Percentiles rank a stretch among this genome's conserved stretches.
Evolutionary conservation across 176 grass and related monocot species (phyloP).

Genomic region (Carex scoparia): DNA sequence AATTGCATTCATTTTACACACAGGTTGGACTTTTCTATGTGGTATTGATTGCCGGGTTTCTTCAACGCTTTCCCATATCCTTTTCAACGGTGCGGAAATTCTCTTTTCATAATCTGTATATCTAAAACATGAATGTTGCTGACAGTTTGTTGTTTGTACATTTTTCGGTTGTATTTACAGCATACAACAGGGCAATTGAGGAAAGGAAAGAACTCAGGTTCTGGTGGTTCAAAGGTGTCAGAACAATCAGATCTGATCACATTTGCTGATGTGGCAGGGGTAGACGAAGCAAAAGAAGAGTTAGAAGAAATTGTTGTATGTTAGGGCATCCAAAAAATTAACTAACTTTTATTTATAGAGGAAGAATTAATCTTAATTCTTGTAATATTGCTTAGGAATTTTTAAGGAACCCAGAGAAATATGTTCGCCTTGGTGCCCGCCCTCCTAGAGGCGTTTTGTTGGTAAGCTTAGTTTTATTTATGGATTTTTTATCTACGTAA

Average conservation of each 20-base stretch:
- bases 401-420: slow-evolving; percentile 89
- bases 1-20: not conserved
- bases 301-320: slow-evolving; percentile 99
- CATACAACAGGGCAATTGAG: slow-evolving; percentile 84
- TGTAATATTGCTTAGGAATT: slow-evolving; percentile 58
- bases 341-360: slow-evolving; percentile 25
- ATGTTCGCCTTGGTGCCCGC: slow-evolving; percentile 88
- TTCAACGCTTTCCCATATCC: slow-evolving; percentile 72
- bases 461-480: slow-evolving; percentile 47
- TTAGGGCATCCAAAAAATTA: slow-evolving; percentile 6
- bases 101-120: slow-evolving; percentile 17
- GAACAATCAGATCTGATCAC: slow-evolving; percentile 78
- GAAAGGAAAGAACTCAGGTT: slow-evolving; percentile 60
- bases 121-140: not conserved
- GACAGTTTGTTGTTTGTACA: slow-evolving; percentile 9
- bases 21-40: slow-evolving; percentile 95
- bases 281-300: slow-evolving; percentile 99
- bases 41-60: slow-evolving; percentile 78
- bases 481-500: not conserved
- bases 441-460: slow-evolving; percentile 98
- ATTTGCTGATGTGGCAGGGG: slow-evolving; percentile 98
- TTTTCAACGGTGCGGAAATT: slow-evolving; percentile 69
- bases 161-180: slow-evolving; percentile 47
- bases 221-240: slow-evolving; percentile 55
- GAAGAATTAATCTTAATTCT: slow-evolving; percentile 22